Evolutionary conservation across 1,284 basidiomycete genomes (phyloP).

Genomic region (Inonotus obliquus): DNA sequence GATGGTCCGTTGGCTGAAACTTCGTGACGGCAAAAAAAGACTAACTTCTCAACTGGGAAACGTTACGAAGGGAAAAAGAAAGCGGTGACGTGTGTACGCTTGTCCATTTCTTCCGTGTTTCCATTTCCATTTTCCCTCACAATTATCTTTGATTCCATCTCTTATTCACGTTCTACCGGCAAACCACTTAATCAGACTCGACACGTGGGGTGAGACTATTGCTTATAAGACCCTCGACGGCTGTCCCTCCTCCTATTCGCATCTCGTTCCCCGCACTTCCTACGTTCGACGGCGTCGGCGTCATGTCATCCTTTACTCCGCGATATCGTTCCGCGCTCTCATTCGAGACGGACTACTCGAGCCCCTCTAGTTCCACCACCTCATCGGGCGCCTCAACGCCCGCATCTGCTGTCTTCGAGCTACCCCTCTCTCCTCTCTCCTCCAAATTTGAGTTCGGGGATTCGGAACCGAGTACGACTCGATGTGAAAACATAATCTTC

Average conservation of each 20-base stretch:
- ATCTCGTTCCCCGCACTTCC: background rate
- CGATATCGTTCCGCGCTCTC: slow-evolving; percentile 1
- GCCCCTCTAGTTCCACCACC: background rate
- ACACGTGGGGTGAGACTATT: background rate
- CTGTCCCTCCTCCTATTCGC: background rate
- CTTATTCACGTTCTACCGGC: background rate
- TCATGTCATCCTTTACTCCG: slow-evolving; percentile 7
- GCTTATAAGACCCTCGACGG: background rate
- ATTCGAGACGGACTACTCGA: slow-evolving; percentile 4
- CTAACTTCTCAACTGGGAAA: background rate
- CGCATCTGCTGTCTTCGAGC: slow-evolving; percentile 3
- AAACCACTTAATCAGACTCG: background rate
- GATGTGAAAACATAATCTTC: slow-evolving; percentile 14
- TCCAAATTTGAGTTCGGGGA: background rate
- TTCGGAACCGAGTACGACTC: slow-evolving; percentile 2
- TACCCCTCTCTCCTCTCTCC: slow-evolving; percentile 4
- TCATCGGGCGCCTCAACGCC: slow-evolving; percentile 10
- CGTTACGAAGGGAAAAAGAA: background rate
- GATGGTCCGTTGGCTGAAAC: background rate
- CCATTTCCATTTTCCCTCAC: background rate
- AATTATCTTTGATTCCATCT: background rate
- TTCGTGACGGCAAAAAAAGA: background rate
- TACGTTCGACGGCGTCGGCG: background rate
- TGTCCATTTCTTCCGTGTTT: background rate
- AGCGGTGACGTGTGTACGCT: background rate